Conservation (phyloP, 305 asterid genomes). For the Fraxinus sp. region DNA sequence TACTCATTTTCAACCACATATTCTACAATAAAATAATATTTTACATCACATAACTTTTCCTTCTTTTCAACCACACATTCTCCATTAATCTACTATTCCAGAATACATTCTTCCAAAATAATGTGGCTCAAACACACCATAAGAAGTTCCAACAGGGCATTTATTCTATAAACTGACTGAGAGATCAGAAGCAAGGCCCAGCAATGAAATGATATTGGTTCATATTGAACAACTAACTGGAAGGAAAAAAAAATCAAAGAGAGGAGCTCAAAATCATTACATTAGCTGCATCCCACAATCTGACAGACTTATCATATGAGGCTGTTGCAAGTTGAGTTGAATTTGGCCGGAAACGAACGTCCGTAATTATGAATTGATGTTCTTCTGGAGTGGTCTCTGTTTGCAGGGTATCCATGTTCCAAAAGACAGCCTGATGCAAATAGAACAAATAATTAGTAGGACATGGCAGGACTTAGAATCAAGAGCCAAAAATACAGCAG, state of each 20-base stretch:
- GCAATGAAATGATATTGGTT: neutral
- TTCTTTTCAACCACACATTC: too few species aligned
- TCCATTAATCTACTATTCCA: too few species aligned
- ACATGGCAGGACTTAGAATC: neutral
- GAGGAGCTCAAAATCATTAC: constrained; percentile 39
- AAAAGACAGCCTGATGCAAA: constrained; percentile 75
- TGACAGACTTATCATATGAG: constrained; percentile 88
- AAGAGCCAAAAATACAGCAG: neutral
- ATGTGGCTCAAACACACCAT: too few species aligned
- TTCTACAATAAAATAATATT: too few species aligned
- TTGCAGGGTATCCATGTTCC: constrained; percentile 95
- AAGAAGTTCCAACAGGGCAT: neutral
- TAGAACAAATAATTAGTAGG: neutral
- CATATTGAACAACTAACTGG: constrained; percentile 19
- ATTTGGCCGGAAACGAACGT: constrained; percentile 92
- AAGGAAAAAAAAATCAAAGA: constrained; percentile 4
- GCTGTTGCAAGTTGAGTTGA: constrained; percentile 91
- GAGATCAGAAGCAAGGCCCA: neutral
- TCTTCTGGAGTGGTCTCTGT: constrained; percentile 82
- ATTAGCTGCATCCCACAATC: constrained; percentile 96
- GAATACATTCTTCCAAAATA: too few species aligned
- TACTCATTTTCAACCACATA: too few species aligned
- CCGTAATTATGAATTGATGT: constrained; percentile 75
- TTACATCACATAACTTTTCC: too few species aligned
- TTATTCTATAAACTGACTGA: neutral